Percentiles rank a stretch among this genome's conserved stretches.
Conservation (phyloP, 768 basidiomycete species). For the Tylopilus felleus region DNA sequence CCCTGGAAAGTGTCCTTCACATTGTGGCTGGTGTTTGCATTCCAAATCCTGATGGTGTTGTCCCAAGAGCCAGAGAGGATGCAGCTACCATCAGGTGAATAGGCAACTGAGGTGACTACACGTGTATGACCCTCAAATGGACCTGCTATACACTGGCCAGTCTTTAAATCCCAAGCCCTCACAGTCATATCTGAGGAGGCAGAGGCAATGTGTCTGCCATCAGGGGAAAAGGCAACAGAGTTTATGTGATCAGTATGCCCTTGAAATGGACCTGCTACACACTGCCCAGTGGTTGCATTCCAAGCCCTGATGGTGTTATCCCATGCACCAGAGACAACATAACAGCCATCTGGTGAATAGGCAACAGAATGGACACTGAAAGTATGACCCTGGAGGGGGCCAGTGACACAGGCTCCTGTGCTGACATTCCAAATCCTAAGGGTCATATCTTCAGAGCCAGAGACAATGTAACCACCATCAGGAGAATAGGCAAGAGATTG, state of each 20-base stretch:
- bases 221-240: slow-evolving; percentile 25
- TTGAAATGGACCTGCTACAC: slow-evolving; percentile 4
- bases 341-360: slow-evolving; percentile 23
- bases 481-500: slow-evolving; percentile 11
- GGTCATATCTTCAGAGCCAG: slow-evolving; percentile 1
- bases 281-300: slow-evolving; percentile 11
- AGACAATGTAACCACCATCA: slow-evolving; percentile 13
- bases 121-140: slow-evolving; percentile 17
- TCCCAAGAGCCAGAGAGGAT: slow-evolving; percentile 19
- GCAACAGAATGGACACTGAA: neutral
- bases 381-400: slow-evolving; percentile 8
- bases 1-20: neutral
- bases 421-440: slow-evolving; percentile 17
- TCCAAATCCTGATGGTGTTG: slow-evolving; percentile 15
- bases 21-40: slow-evolving; percentile 4
- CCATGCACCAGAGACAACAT: slow-evolving; percentile 16
- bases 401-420: slow-evolving; percentile 7
- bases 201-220: slow-evolving; percentile 24
- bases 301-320: slow-evolving; percentile 20
- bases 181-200: slow-evolving; percentile 20
- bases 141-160: slow-evolving; percentile 12
- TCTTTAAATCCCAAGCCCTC: slow-evolving; percentile 19
- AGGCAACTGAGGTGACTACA: slow-evolving; percentile 4
- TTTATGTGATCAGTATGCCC: slow-evolving; percentile 5
- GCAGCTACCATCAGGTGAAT: slow-evolving; percentile 16